These are phyloP conservation scores for Zygotorulaspora mrakii DNA, from an alignment of 1,139 yeast genomes.

Conservation along the genomic window DNA sequence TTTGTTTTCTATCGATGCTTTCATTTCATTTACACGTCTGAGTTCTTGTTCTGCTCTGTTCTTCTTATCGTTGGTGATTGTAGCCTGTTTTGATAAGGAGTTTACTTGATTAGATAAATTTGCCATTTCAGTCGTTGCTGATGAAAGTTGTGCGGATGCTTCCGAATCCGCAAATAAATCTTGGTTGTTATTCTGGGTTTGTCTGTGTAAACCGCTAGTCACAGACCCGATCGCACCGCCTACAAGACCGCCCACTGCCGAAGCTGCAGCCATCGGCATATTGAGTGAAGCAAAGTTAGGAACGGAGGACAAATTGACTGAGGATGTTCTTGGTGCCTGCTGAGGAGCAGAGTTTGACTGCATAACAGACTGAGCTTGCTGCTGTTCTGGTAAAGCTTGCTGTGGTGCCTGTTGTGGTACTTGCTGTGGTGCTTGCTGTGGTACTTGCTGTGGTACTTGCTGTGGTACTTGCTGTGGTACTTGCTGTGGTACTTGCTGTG, in stretches of 20 bases:
- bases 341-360: constrained; percentile 13
- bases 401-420: too few relatives aligned
- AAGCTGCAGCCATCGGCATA: constrained; percentile 16
- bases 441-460: too few relatives aligned
- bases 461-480: constrained; percentile 8
- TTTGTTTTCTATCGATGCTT: constrained; percentile 68
- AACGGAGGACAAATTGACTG: constrained; percentile 30
- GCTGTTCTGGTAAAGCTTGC: constrained; percentile 27
- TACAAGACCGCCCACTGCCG: constrained; percentile 18
- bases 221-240: constrained; percentile 16
- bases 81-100: constrained; percentile 72
- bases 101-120: constrained; percentile 81
- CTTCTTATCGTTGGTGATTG: constrained; percentile 65
- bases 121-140: constrained; percentile 82
- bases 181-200: constrained; percentile 33
- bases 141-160: constrained; percentile 64
- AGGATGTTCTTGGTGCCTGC: constrained; percentile 23
- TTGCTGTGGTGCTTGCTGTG: too few relatives aligned
- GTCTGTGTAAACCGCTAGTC: constrained; percentile 7
- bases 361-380: constrained; percentile 6
- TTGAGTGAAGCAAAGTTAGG: constrained; percentile 31
- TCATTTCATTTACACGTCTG: constrained; percentile 55
- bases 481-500: neutral
- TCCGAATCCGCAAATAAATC: constrained; percentile 58
- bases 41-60: constrained; percentile 74